Conservation (phyloP, 2,329 filamentous ascomycete species). For the Clathrospora elynae region DNA sequence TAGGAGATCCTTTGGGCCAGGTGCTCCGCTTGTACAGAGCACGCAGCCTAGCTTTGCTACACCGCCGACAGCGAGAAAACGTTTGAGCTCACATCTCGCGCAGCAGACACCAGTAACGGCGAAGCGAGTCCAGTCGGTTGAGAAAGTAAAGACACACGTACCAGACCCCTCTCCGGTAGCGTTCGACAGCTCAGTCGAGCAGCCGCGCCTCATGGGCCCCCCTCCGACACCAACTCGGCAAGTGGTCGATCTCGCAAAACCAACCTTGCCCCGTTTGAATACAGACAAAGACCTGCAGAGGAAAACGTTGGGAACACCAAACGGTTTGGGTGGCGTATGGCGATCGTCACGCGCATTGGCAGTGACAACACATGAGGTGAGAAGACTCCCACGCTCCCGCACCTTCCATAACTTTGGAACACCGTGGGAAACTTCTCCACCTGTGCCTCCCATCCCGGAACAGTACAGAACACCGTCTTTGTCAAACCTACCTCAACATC, state of each 20-base stretch:
- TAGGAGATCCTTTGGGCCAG: slow-evolving; percentile 26
- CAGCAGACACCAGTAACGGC: slow-evolving; percentile 29
- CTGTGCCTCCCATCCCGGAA: slow-evolving; percentile 33
- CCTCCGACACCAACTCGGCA: slow-evolving; percentile 18
- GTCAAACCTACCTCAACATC: slow-evolving; percentile 11
- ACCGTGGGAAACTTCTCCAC: slow-evolving; percentile 22
- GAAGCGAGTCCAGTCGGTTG: slow-evolving; percentile 19
- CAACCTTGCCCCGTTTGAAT: slow-evolving; percentile 17
- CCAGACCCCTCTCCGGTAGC: not conserved
- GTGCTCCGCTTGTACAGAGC: slow-evolving; percentile 14
- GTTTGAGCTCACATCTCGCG: slow-evolving; percentile 20
- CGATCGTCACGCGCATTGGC: slow-evolving; percentile 28
- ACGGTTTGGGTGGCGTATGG: slow-evolving; percentile 26
- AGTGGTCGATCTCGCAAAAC: not conserved
- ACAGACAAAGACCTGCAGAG: slow-evolving; percentile 27
- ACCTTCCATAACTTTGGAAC: slow-evolving; percentile 35
- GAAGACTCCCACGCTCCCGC: slow-evolving; percentile 36
- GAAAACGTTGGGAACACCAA: slow-evolving; percentile 28
- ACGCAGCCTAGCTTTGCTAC: slow-evolving; percentile 25
- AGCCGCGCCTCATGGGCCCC: slow-evolving; percentile 22
- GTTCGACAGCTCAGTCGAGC: slow-evolving; percentile 12
- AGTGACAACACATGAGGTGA: slow-evolving; percentile 41
- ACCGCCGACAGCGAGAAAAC: slow-evolving; percentile 23
- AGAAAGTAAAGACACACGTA: slow-evolving; percentile 6
- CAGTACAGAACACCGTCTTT: slow-evolving; percentile 27